Conservation (phyloP, 345 rosid species). For the Corchorus olitorius region DNA sequence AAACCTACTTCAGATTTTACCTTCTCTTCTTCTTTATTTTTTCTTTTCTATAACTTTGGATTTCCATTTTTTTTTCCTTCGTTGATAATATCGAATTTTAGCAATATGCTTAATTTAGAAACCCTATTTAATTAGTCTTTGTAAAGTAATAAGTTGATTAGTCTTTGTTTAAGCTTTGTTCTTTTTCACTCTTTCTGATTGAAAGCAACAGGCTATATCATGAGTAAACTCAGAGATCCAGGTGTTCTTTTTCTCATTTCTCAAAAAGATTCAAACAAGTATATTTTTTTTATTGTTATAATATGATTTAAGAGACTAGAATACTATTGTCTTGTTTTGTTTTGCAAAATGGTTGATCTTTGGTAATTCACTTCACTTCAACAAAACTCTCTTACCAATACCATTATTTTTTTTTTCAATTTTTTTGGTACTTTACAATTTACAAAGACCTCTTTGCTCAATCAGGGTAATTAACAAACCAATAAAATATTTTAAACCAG, state of each 20-base stretch:
- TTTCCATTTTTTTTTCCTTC: background rate
- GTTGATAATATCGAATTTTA: background rate
- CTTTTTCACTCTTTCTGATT: background rate
- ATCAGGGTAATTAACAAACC: background rate
- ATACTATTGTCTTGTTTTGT: background rate
- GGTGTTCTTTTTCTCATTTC: background rate
- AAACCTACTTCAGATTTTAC: background rate
- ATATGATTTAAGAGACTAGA: background rate
- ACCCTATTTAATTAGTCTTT: background rate
- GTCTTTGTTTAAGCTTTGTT: no score
- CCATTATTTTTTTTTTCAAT: background rate
- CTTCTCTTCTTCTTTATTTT: background rate
- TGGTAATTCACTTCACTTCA: background rate
- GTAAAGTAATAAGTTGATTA: background rate
- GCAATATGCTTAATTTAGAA: no score
- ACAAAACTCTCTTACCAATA: background rate
- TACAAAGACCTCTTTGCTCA: background rate
- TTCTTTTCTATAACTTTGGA: background rate
- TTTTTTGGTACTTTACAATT: background rate
- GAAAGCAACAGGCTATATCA: constrained; percentile 8
- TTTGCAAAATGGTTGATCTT: background rate
- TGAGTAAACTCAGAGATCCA: constrained; percentile 12
- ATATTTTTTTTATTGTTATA: no score
- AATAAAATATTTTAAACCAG: background rate
- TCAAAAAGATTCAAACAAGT: background rate